Conservation (phyloP, 768 basidiomycete genomes). For the Tricholoma matsutake region DNA sequence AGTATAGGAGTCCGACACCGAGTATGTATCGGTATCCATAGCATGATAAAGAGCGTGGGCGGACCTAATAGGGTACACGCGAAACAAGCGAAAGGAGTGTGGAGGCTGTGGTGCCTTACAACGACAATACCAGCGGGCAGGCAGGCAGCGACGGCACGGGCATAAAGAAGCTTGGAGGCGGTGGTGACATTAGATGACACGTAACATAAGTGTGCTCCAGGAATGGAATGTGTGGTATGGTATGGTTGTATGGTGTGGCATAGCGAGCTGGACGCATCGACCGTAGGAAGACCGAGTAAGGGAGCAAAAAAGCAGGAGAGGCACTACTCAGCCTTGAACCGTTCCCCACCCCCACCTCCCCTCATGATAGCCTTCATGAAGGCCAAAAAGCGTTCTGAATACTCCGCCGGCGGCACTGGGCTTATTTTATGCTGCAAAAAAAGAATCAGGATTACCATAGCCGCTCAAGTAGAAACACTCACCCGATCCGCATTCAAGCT, state of each 20-base stretch:
- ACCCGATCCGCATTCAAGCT: slow-evolving; percentile 85
- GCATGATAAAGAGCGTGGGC: not conserved
- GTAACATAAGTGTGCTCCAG: no score
- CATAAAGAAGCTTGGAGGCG: no score
- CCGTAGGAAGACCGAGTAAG: not conserved
- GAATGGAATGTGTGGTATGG: no score
- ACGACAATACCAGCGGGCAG: no score
- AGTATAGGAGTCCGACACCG: not conserved
- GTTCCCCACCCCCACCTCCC: slow-evolving; percentile 64
- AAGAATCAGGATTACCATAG: slow-evolving; percentile 6
- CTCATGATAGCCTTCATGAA: slow-evolving; percentile 88
- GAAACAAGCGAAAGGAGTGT: not conserved
- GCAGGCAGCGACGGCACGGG: no score
- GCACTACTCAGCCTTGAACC: slow-evolving; percentile 36
- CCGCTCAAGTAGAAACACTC: slow-evolving; percentile 31
- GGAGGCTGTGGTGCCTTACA: not conserved
- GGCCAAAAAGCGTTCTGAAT: slow-evolving; percentile 82
- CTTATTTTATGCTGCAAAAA: slow-evolving; percentile 83
- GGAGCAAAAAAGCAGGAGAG: not conserved
- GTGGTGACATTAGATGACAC: no score
- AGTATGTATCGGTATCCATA: not conserved
- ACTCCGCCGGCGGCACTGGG: slow-evolving; percentile 84
- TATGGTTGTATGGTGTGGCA: no score
- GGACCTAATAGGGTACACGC: not conserved
- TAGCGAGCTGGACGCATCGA: no score